phyloP scores from a whole-genome alignment of 108 stramenopile species.

The Nitzschia putrida region DNA sequence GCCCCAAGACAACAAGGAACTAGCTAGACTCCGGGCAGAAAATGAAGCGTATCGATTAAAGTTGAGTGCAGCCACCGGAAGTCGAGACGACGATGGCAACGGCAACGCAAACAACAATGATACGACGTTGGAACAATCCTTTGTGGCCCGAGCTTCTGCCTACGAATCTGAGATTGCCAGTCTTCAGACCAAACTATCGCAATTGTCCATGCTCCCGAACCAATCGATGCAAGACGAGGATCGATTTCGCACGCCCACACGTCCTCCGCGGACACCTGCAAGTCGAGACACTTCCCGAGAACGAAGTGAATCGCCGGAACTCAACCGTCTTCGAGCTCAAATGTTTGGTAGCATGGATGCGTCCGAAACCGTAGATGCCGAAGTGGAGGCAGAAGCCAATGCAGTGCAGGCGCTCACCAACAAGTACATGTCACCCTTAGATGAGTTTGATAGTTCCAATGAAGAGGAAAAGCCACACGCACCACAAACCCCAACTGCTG shows the following conservation, averaged over 20 bases:
- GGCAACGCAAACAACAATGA: conserved; percentile 10
- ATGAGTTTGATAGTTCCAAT: conserved; percentile 9
- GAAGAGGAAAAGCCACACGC: not conserved
- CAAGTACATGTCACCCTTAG: conserved; percentile 26
- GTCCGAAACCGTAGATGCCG: conserved; percentile 29
- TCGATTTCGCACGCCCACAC: not conserved
- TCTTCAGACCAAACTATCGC: conserved; percentile 23
- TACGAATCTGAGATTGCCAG: conserved; percentile 59
- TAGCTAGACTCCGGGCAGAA: conserved; percentile 36
- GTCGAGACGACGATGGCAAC: not conserved
- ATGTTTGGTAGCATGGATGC: conserved; percentile 38
- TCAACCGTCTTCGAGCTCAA: conserved; percentile 35
- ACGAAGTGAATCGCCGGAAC: conserved; percentile 34
- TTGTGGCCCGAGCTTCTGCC: conserved; percentile 26
- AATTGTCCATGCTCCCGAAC: not conserved
- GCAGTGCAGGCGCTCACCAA: conserved; percentile 25
- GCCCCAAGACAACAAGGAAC: conserved; percentile 1
- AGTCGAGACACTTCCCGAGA: not conserved
- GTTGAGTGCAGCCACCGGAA: not conserved
- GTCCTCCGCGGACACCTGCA: not conserved
- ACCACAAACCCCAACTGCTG: not conserved
- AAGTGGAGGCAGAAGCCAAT: conserved; percentile 38
- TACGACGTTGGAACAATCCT: conserved; percentile 28
- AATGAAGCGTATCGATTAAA: conserved; percentile 46
- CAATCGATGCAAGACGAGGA: not conserved